Conservation (phyloP, 106 monocot genomes). For the Phalaenopsis equestris region DNA sequence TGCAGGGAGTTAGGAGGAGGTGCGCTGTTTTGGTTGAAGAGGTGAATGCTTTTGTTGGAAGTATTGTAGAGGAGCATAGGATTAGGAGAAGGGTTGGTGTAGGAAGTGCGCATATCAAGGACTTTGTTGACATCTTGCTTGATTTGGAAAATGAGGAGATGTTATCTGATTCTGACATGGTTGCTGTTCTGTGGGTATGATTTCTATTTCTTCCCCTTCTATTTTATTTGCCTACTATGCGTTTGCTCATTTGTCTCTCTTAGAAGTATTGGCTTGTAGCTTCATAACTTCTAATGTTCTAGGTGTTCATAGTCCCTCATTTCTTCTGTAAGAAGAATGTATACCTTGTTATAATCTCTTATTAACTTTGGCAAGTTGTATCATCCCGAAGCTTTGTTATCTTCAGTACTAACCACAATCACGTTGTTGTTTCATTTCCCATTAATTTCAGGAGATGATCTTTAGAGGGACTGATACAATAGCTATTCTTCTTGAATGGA, state of each 20-base stretch:
- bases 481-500: slow-evolving; percentile 21
- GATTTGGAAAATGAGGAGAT: slow-evolving; percentile 13
- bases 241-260: slow-evolving; percentile 11
- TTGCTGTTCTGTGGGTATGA: slow-evolving; percentile 30
- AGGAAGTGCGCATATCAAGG: background rate
- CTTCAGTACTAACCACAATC: too few relatives aligned
- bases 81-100: background rate
- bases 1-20: slow-evolving; percentile 21
- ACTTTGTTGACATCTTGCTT: slow-evolving; percentile 25
- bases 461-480: slow-evolving; percentile 24
- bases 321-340: too few relatives aligned
- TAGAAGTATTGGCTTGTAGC: slow-evolving; percentile 47
- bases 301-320: too few relatives aligned
- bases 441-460: slow-evolving; percentile 17
- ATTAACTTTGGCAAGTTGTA: too few relatives aligned
- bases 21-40: slow-evolving; percentile 3
- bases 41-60: slow-evolving; percentile 15
- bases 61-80: slow-evolving; percentile 19
- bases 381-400: too few relatives aligned
- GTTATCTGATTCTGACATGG: slow-evolving; percentile 30
- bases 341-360: too few relatives aligned
- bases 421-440: too few relatives aligned
- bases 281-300: background rate
- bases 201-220: background rate
- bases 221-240: background rate